Evolutionary conservation across 352 stramenopile genomes (phyloP).

Genomic region (Globisporangium acanthophoron): DNA sequence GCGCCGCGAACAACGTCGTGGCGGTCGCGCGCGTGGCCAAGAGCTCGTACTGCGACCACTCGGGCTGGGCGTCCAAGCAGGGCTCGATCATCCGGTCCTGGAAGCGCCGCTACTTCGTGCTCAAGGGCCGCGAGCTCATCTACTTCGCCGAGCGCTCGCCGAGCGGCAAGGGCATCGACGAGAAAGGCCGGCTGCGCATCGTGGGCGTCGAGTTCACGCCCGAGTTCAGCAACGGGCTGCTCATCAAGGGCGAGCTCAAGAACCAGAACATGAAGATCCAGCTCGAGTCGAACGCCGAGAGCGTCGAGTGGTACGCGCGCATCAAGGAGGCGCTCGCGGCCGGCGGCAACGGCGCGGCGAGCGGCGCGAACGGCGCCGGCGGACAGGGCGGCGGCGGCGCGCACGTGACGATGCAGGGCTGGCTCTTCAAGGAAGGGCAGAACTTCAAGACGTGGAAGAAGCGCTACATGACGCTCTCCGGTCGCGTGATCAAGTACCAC

Average conservation of each 20-base stretch:
- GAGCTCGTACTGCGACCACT: conserved; percentile 71
- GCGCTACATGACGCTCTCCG: conserved; percentile 70
- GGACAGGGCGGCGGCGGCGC: conserved; percentile 3
- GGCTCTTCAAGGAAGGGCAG: conserved; percentile 77
- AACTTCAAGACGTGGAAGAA: conserved; percentile 88
- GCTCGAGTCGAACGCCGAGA: conserved; percentile 57
- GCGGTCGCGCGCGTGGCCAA: conserved; percentile 35
- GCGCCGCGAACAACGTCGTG: conserved; percentile 38
- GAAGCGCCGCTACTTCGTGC: conserved; percentile 83
- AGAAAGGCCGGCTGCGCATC: conserved; percentile 67
- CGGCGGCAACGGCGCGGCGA: conserved; percentile 7
- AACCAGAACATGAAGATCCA: conserved; percentile 70
- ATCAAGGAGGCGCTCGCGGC: conserved; percentile 35
- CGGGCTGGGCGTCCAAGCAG: conserved; percentile 76
- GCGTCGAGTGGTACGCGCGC: conserved; percentile 52
- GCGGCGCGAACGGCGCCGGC: conserved; percentile 2
- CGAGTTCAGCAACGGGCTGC: conserved; percentile 55
- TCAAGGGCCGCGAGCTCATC: conserved; percentile 68
- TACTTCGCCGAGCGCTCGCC: conserved; percentile 71
- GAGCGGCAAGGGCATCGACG: conserved; percentile 66
- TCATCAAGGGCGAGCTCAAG: conserved; percentile 61
- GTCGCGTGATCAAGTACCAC: conserved; percentile 61
- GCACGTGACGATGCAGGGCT: conserved; percentile 53
- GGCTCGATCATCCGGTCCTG: conserved; percentile 77
- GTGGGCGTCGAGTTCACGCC: conserved; percentile 58